These are phyloP conservation scores for Conticribra weissflogii DNA, from an alignment of 108 stramenopile genomes.

Conservation along the genomic window DNA sequence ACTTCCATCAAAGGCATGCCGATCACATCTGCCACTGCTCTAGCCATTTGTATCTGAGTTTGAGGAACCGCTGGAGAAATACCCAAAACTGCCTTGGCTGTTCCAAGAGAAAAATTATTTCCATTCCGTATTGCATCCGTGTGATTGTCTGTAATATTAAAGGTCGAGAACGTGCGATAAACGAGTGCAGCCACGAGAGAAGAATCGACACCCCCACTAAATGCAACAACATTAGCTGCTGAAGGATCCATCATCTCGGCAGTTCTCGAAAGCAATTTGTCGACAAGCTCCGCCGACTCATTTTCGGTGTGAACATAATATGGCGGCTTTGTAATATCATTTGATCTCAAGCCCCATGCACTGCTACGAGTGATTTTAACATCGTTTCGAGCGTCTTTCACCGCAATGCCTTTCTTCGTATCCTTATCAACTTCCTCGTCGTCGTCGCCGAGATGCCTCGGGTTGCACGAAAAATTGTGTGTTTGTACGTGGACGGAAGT, in stretches of 20 bases:
- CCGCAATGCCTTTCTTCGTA: too few relatives aligned
- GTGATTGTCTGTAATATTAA: slow-evolving; percentile 9
- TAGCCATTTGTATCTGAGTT: slow-evolving; percentile 74
- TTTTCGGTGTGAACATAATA: slow-evolving; percentile 24
- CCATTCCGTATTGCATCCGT: neutral
- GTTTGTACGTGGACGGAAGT: too few relatives aligned
- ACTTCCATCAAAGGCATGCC: slow-evolving; percentile 72
- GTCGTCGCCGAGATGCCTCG: too few relatives aligned
- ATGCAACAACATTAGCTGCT: slow-evolving; percentile 82
- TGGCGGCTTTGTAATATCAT: too few relatives aligned
- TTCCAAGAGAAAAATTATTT: slow-evolving; percentile 13
- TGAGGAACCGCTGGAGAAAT: slow-evolving; percentile 83
- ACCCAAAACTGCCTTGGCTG: slow-evolving; percentile 83
- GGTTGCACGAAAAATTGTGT: too few relatives aligned
- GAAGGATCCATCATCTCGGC: slow-evolving; percentile 38
- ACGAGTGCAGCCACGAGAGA: slow-evolving; percentile 85
- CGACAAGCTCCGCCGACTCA: slow-evolving; percentile 38
- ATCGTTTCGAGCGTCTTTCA: too few relatives aligned
- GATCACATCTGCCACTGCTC: slow-evolving; percentile 69
- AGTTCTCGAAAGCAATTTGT: slow-evolving; percentile 35
- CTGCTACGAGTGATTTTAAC: too few relatives aligned
- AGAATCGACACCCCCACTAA: slow-evolving; percentile 94
- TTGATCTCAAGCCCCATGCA: too few relatives aligned
- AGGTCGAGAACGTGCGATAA: slow-evolving; percentile 43
- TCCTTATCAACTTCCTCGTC: too few relatives aligned